Percentiles rank a stretch among this genome's conserved stretches.
Evolutionary conservation across 2,329 filamentous ascomycete species (phyloP).

Genomic region (Diplodia mutila): DNA sequence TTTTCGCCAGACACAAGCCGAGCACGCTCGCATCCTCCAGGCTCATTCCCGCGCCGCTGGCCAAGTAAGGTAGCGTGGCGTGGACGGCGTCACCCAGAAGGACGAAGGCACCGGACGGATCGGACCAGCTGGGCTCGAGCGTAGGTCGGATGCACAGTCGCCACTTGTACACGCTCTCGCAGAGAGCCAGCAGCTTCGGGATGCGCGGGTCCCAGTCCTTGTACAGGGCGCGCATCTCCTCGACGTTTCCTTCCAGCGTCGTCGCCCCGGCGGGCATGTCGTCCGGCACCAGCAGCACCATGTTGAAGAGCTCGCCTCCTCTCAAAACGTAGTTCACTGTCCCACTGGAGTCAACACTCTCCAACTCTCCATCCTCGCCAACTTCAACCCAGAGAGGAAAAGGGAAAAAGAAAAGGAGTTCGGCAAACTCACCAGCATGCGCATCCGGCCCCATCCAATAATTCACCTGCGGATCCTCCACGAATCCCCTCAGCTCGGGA

Average conservation of each 20-base stretch:
- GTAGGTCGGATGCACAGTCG: conserved; percentile 60
- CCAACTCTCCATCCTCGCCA: neutral
- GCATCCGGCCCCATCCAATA: conserved; percentile 58
- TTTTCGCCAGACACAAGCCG: conserved; percentile 57
- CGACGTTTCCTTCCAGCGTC: conserved; percentile 55
- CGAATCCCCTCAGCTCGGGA: conserved; percentile 50
- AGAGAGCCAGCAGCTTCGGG: conserved; percentile 60
- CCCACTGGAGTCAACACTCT: no score
- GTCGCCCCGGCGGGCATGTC: conserved; percentile 52
- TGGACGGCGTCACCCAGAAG: conserved; percentile 68
- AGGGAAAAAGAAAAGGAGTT: neutral
- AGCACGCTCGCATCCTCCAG: conserved; percentile 64
- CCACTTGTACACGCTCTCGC: conserved; percentile 65
- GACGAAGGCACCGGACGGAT: conserved; percentile 59
- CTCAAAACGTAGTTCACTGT: conserved; percentile 56
- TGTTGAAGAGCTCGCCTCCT: conserved; percentile 55
- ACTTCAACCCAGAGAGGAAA: neutral
- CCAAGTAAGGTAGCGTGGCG: conserved; percentile 66
- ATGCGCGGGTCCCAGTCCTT: conserved; percentile 60
- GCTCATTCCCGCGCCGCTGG: conserved; percentile 62
- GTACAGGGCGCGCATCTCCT: conserved; percentile 59
- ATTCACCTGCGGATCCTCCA: conserved; percentile 55
- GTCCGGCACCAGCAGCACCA: conserved; percentile 57
- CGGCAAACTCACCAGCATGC: conserved; percentile 46
- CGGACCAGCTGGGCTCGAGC: conserved; percentile 59